Percentiles rank a stretch among this genome's conserved stretches.
Conservation (phyloP, 192 early-diverging fungal genomes). For the Coemansia sp. region DNA sequence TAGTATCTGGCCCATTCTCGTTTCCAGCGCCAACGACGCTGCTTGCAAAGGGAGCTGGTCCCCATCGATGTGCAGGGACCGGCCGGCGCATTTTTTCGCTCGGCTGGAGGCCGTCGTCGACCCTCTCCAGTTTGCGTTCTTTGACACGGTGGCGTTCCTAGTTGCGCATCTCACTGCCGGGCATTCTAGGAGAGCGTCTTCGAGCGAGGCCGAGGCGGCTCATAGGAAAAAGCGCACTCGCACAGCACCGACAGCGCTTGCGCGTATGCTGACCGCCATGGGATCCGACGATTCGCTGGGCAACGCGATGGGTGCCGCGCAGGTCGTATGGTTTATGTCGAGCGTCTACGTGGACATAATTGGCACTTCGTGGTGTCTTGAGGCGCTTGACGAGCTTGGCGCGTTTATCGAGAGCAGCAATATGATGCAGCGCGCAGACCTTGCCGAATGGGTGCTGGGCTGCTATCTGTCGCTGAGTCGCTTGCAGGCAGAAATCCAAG, state of each 20-base stretch:
- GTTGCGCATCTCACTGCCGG: conserved; percentile 14
- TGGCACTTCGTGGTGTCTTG: conserved; percentile 9
- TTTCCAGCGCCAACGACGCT: not conserved
- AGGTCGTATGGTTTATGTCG: conserved; percentile 37
- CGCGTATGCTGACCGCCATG: conserved; percentile 27
- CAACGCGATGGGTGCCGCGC: conserved; percentile 36
- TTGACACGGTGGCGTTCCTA: conserved; percentile 40
- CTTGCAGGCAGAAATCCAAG: not conserved
- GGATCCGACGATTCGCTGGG: conserved; percentile 18
- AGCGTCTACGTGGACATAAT: conserved; percentile 26
- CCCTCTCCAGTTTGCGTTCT: conserved; percentile 31
- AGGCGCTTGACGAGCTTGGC: conserved; percentile 21
- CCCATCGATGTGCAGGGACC: not conserved
- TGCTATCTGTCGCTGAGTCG: conserved; percentile 15
- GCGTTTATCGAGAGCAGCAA: conserved; percentile 25
- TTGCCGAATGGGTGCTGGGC: conserved; percentile 44
- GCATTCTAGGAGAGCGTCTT: not conserved
- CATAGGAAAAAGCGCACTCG: conserved; percentile 6
- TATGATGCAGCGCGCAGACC: conserved; percentile 23
- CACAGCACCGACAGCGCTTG: conserved; percentile 25
- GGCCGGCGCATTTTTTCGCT: conserved; percentile 14
- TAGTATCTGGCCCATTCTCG: conserved; percentile 26
- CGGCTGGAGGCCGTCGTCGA: conserved; percentile 16
- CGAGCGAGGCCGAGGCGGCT: not conserved
- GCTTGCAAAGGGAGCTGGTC: not conserved